A percentile compares a stretch with the other conserved stretches of the same genome.
phyloP scores from a whole-genome alignment of 2,329 filamentous ascomycete species.

The Fusarium nematophilum region DNA sequence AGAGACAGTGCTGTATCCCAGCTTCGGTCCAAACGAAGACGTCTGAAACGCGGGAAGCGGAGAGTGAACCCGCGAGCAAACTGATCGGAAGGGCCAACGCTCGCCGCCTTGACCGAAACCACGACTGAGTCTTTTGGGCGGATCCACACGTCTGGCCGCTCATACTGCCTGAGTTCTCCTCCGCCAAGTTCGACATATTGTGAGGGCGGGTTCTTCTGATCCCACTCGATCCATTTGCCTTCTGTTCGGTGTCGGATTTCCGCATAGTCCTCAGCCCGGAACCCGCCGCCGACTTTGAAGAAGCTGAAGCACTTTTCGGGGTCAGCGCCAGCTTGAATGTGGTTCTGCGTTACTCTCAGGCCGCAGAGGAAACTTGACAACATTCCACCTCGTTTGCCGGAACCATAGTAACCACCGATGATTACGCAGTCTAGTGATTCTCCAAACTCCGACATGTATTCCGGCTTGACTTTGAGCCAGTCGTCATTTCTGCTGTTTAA shows the following conservation, averaged over 20 bases:
- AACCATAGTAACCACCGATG: constrained; percentile 93
- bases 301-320: constrained; percentile 90
- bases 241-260: constrained; percentile 86
- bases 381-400: constrained; percentile 82
- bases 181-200: constrained; percentile 86
- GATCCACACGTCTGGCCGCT: constrained; percentile 93
- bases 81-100: constrained; percentile 77
- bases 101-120: constrained; percentile 88
- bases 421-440: constrained; percentile 91
- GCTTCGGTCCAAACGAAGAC: constrained; percentile 80
- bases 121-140: constrained; percentile 89
- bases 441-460: constrained; percentile 97
- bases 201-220: constrained; percentile 78
- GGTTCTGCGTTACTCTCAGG: constrained; percentile 77
- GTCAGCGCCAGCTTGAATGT: constrained; percentile 68
- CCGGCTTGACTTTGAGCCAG: constrained; percentile 99
- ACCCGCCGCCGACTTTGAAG: constrained; percentile 97
- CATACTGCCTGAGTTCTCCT: constrained; percentile 74
- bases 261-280: constrained; percentile 85
- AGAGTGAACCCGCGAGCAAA: constrained; percentile 84
- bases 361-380: constrained; percentile 93
- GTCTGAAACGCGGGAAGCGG: constrained; percentile 91
- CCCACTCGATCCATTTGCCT: constrained; percentile 92
- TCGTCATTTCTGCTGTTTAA: constrained; percentile 93
- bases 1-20: constrained; percentile 86